Evolutionary conservation across 352 stramenopile genomes (phyloP).

Genomic region (Phytopythium kandeliae): DNA sequence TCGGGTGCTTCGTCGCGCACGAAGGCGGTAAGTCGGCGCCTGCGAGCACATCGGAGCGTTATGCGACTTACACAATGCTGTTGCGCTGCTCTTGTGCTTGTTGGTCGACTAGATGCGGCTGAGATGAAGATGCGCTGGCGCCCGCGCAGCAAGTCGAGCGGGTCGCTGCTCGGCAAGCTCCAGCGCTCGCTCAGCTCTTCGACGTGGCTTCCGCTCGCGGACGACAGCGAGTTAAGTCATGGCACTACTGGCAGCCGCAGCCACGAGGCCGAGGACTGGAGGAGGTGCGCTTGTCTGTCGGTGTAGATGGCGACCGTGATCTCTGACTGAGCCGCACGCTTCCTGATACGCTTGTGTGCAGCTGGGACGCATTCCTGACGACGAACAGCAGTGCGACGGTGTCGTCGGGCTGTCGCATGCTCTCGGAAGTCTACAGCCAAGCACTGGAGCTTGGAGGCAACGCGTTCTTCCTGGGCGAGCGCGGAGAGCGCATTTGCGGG

Average conservation of each 20-base stretch:
- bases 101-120: constrained; percentile 1
- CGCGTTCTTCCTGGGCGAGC: constrained; percentile 50
- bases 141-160: constrained; percentile 10
- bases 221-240: constrained; percentile 6
- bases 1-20: constrained; percentile 2
- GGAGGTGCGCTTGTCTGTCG: constrained; percentile 14
- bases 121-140: neutral
- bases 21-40: neutral
- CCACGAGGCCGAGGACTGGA: constrained; percentile 18
- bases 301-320: neutral
- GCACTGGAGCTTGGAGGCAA: constrained; percentile 68
- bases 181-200: constrained; percentile 41
- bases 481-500: constrained; percentile 49
- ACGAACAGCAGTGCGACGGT: constrained; percentile 36
- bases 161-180: constrained; percentile 45
- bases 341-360: constrained; percentile 13
- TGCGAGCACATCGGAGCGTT: neutral
- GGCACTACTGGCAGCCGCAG: constrained; percentile 1
- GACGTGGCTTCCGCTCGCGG: constrained; percentile 15
- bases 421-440: constrained; percentile 79
- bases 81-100: neutral
- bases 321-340: neutral
- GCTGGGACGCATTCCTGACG: constrained; percentile 34
- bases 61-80: constrained; percentile 11
- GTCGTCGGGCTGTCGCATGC: constrained; percentile 63